Evolutionary conservation across 208 protist species (phyloP), one percentile per base, ranked within the genome.

Genomic region (Phytomonas francai): DNA sequence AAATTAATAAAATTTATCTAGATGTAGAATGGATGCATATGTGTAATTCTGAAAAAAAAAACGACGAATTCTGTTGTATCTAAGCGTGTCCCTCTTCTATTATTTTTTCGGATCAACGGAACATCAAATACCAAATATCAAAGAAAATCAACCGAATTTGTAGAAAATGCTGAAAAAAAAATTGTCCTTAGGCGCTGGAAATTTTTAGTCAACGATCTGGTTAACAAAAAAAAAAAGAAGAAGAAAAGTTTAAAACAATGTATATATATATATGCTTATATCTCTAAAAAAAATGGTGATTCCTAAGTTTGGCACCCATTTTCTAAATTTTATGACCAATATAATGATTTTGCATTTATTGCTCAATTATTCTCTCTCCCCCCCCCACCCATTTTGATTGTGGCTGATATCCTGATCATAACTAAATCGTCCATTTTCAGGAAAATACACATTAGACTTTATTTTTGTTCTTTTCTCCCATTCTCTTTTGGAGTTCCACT

Each of bases 401-500:
- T n/a, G 63, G 19, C 36, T 16, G 30, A 25, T 45, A 2, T 36
- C 62, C 16, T 49, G 34, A 22, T 28, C 62, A 28, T 65, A 27
- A 16, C 42, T 33, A n/a, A 16, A 3, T 51, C 1, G 56, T 31
- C 2, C 28, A 66, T 12, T 4, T 60, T 30, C 3, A 60, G 28
- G 31, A 60, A 60, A 9, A 9, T 12, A 9, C 9, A 22, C 49
- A 11, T 65, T 67, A 62, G 33, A 64, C 64, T 70, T 70, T 70
- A n/a, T 63, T 75, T 65, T 75, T 29, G 16, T 59, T 56, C 32
- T 34, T 65, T 59, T 62, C 36, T 49, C 28, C n/a, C n/a, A 28
- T 67, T 45, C 25, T 67, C 30, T 68, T 34, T 56, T 19, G n/a
- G 29, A 64, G n/a, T 22, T 22, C 25, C 22, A 57, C 31, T 34